A percentile compares a stretch with the other conserved stretches of the same genome.
phyloP scores from a whole-genome alignment of 23 red algal species.

The Rhodosorus marinus region DNA sequence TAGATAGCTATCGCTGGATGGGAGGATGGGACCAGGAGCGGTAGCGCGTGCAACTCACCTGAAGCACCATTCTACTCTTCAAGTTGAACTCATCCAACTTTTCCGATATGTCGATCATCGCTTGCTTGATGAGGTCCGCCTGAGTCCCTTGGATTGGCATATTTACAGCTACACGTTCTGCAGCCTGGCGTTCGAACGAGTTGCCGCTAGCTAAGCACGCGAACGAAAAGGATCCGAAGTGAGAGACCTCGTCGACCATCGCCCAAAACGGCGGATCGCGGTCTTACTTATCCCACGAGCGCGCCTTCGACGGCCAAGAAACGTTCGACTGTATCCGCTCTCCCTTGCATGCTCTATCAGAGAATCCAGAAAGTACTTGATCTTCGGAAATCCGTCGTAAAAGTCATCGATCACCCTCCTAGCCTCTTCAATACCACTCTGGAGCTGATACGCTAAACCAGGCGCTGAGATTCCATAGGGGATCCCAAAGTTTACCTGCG shows the following conservation, averaged over 20 bases:
- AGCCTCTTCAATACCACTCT: slow-evolving; percentile 2
- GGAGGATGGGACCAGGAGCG: no score
- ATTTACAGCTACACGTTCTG: slow-evolving; percentile 26
- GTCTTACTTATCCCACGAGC: slow-evolving; percentile 10
- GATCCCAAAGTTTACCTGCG: slow-evolving; percentile 36
- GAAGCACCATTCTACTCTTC: slow-evolving; percentile 3
- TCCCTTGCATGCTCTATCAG: slow-evolving; percentile 11
- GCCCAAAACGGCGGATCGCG: slow-evolving; percentile 19
- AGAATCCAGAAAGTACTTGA: slow-evolving; percentile 6
- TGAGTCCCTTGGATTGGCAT: slow-evolving; percentile 64
- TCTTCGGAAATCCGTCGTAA: slow-evolving; percentile 7
- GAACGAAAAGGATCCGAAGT: no score
- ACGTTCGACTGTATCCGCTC: slow-evolving; percentile 6
- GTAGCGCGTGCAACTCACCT: no score
- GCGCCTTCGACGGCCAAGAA: slow-evolving; percentile 12
- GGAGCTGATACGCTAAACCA: slow-evolving; percentile 8
- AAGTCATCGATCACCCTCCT: slow-evolving; percentile 8
- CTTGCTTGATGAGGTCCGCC: slow-evolving; percentile 55
- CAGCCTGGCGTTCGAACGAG: slow-evolving; percentile 1
- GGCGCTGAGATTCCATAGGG: slow-evolving; percentile 24
- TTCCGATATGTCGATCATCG: slow-evolving; percentile 14
- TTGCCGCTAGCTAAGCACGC: background rate
- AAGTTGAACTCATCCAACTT: background rate
- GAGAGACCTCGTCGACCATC: slow-evolving; percentile 4
- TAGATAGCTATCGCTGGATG: no score